phyloP scores from a whole-genome alignment of 2,329 filamentous ascomycete genomes.

The Cytospora schulzeri region DNA sequence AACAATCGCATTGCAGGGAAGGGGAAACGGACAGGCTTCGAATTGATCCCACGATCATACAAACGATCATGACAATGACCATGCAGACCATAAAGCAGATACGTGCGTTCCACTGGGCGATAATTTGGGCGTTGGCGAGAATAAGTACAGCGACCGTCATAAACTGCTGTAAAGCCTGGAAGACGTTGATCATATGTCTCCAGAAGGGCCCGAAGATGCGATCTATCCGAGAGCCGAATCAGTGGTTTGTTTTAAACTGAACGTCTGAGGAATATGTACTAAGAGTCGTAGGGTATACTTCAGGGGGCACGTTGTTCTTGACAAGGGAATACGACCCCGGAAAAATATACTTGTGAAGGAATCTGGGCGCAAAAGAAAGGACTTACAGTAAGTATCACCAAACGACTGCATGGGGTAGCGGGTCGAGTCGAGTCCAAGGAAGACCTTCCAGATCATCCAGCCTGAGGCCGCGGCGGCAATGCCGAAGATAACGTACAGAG shows the following conservation, averaged over 20 bases:
- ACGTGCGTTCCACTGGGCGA: conserved; percentile 50
- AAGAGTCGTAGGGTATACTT: too few relatives aligned
- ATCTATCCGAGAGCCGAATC: conserved; percentile 27
- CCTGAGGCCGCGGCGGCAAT: conserved; percentile 39
- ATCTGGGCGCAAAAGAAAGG: too few relatives aligned
- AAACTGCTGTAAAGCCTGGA: conserved; percentile 51
- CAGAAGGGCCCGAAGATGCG: conserved; percentile 48
- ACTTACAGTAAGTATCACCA: conserved; percentile 47
- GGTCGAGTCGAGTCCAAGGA: conserved; percentile 49
- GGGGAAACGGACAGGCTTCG: too few relatives aligned
- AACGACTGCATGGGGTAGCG: conserved; percentile 49
- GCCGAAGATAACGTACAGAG: conserved; percentile 19
- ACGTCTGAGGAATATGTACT: too few relatives aligned
- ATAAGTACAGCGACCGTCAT: conserved; percentile 55
- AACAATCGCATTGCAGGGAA: too few relatives aligned
- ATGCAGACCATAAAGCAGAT: conserved; percentile 58
- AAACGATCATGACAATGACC: conserved; percentile 51
- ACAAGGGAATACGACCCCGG: too few relatives aligned
- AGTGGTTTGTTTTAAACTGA: too few relatives aligned
- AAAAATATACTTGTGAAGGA: too few relatives aligned
- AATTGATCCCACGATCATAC: conserved; percentile 57
- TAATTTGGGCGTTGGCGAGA: conserved; percentile 54
- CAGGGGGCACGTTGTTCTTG: too few relatives aligned
- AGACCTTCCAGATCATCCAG: conserved; percentile 49
- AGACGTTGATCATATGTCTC: conserved; percentile 50